Evolutionary conservation across 805 yeast genomes (phyloP), one percentile per base, ranked within the genome.

Genomic region (Zygosaccharomyces lentus): DNA sequence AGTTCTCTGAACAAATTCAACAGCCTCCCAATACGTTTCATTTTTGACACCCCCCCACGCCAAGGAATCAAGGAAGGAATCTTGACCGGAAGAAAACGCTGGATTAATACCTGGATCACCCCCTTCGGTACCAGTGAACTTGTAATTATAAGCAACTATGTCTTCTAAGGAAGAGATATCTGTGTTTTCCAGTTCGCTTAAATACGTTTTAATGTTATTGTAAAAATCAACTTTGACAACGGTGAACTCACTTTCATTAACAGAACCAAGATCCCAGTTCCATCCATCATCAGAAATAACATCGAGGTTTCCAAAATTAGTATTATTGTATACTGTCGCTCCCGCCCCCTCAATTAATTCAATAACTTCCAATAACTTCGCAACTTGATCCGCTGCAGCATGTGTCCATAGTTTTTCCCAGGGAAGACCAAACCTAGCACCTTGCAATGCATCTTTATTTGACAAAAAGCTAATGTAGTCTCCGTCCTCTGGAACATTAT

Each of bases 141-240:
- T 45, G 41, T 49, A 49, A 38, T 61, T 61, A 43, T 56, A 60
- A 17, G 50, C 55, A 30, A 61, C 62, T 34, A 61, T 56, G 37
- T 61, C 66, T 46, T 59, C 57, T 17, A 61, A 46, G 0, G 58
- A 46, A 38, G 49, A 47, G 25, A 60, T 61, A 7, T 60, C 32
- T 19, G 64, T 61, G 41, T 61, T 60, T 19, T 47, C 48, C 27
- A 60, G 46, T 40, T 59, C 60, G 23, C 57, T 43, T 29, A 60
- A 43, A 43, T 60, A 60, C 2, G 52, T 25, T 26, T 50, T 52
- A 41, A 61, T 61, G 45, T 61, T 52, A 40, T 60, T 59, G 44
- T 58, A 61, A 41, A 61, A 61, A 43, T 61, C 66, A 31, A 57
- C 63, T 41, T 59, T 59, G 10, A 62, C 62, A 39, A 62, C 57